Base-by-base conservation (phyloP, 495 filamentous ascomycete species). In the Talaromyces liani region DNA sequence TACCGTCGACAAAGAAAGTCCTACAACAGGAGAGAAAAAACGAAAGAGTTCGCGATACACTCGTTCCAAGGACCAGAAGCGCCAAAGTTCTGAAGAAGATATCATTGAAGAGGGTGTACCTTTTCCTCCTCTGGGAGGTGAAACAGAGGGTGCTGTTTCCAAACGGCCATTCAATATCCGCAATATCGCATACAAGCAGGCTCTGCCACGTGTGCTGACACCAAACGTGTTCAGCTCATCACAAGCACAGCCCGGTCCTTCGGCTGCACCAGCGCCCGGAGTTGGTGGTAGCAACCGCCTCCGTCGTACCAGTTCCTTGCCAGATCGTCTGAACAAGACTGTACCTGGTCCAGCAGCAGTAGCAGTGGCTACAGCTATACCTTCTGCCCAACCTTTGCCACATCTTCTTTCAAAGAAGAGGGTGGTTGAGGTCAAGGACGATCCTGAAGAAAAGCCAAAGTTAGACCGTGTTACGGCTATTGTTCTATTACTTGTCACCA, bases 261-360 rank as follows among this genome's bases (percentile, higher is more conserved):
- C 3, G 20, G 34, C 54, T 33, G 65, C 76, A 4, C 56, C 73
- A 31, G 77, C 80, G 16, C 80, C 82, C 12, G 77, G 82, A 5
- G 82, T 79, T 16, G 82, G 53, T 16, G 27, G 27, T 22, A 56
- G 81, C 2, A 77, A 83, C 45, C 75, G 79, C 41, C 82, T 95
- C 12, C 87, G 89, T 34, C 84, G 92, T 54, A 91, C 90, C 31
- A 89, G 85, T 68, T 96, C 92, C 1, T 80, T 95, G 3, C 92
- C 92, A 0, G 87, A 63, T 63, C 62, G 62, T 58, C 62, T 63
- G 3, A 53, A 57, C 47, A 63, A 20, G 27, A 16, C 20, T 6
- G 22, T 27, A 22, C 22, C 53, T 14, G 53, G 53, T 9, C 53
- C 53, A n/a, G 53, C 53, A 6, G 53, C 22, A 24, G 9, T n/a